phyloP scores from a whole-genome alignment of 1,284 basidiomycete species.

The Cryptococcus hybrid region DNA sequence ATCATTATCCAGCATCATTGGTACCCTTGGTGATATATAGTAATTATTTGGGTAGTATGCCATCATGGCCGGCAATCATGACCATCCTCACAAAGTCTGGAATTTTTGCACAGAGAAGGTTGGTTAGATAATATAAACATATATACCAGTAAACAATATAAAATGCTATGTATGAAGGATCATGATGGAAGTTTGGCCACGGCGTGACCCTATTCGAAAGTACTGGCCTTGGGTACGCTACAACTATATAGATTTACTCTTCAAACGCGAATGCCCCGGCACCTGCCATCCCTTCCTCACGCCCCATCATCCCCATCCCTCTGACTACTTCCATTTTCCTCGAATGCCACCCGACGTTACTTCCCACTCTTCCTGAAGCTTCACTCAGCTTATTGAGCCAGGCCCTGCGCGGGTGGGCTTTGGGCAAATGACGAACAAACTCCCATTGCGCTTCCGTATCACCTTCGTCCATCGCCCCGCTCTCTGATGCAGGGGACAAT shows the following conservation, averaged over 20 bases:
- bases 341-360: constrained; percentile 91
- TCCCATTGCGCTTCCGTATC: constrained; percentile 10
- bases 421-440: constrained; percentile 43
- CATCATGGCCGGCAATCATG: too few species aligned
- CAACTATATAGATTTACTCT: constrained; percentile 49
- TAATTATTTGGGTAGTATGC: too few species aligned
- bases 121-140: too few species aligned
- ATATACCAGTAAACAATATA: too few species aligned
- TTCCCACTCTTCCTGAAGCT: constrained; percentile 83
- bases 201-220: too few species aligned
- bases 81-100: too few species aligned
- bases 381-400: constrained; percentile 72
- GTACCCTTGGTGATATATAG: too few species aligned
- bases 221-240: not conserved
- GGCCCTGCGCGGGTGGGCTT: constrained; percentile 61
- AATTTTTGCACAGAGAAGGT: too few species aligned
- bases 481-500: too few species aligned
- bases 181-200: too few species aligned
- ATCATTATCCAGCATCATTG: too few species aligned
- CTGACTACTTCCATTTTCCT: constrained; percentile 96
- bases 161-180: too few species aligned
- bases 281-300: constrained; percentile 91
- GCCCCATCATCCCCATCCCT: constrained; percentile 84
- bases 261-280: constrained; percentile 88
- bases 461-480: not conserved